These are phyloP conservation scores for Tephrocybe rancida DNA, from an alignment of 768 basidiomycete genomes.

Conservation along the genomic window DNA sequence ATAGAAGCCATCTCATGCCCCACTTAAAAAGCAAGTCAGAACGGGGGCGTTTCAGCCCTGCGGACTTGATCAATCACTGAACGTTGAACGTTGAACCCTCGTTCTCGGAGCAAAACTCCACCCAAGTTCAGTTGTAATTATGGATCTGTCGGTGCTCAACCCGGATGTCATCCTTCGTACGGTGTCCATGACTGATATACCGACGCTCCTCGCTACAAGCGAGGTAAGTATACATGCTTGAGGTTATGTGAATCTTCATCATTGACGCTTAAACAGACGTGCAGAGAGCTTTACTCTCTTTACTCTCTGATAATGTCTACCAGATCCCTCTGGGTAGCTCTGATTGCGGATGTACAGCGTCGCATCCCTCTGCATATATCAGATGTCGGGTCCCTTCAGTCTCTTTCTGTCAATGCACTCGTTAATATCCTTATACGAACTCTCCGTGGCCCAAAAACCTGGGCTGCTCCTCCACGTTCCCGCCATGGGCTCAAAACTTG, in stretches of 20 bases:
- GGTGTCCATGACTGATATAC: slow-evolving; percentile 6
- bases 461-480: not conserved
- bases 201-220: slow-evolving; percentile 4
- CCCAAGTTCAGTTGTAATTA: too few relatives aligned
- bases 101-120: too few relatives aligned
- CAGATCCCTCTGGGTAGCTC: slow-evolving; percentile 6
- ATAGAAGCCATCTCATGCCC: too few relatives aligned
- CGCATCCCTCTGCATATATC: slow-evolving; percentile 3
- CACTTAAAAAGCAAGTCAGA: too few relatives aligned
- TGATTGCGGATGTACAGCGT: slow-evolving; percentile 1
- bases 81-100: too few relatives aligned
- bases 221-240: not conserved
- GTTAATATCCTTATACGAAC: slow-evolving; percentile 3
- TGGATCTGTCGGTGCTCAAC: not conserved
- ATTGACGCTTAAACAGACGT: slow-evolving; percentile 5
- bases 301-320: slow-evolving; percentile 1
- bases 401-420: slow-evolving; percentile 3
- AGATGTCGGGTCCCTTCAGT: not conserved
- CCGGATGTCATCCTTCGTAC: slow-evolving; percentile 5
- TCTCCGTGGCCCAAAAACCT: slow-evolving; percentile 4
- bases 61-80: too few relatives aligned
- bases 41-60: too few relatives aligned
- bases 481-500: not conserved
- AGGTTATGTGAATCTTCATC: not conserved
- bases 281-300: slow-evolving; percentile 7